phyloP scores from a whole-genome alignment of 345 rosid genomes.

The Lepidium aucheri region DNA sequence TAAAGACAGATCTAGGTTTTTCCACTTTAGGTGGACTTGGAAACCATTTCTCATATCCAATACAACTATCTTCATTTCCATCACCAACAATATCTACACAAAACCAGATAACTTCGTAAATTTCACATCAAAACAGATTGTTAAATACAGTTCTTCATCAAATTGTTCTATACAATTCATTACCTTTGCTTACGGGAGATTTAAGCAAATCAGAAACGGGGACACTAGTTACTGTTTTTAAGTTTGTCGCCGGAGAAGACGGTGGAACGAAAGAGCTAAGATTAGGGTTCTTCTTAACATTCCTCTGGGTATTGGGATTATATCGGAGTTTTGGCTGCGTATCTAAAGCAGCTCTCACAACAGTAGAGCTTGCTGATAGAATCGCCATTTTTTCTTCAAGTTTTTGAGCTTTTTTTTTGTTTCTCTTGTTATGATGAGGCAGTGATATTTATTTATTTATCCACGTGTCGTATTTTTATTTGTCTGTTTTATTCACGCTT shows the following conservation, averaged over 20 bases:
- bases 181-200: conserved; percentile 46
- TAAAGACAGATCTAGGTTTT: conserved; percentile 30
- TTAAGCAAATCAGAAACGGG: conserved; percentile 57
- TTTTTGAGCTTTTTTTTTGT: background rate
- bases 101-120: background rate
- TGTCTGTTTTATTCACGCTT: background rate
- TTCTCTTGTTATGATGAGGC: background rate
- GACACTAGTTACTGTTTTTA: conserved; percentile 17
- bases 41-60: conserved; percentile 32
- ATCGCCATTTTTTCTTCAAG: conserved; percentile 30
- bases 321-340: conserved; percentile 52
- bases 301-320: conserved; percentile 70
- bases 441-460: conserved; percentile 1
- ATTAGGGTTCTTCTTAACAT: conserved; percentile 25
- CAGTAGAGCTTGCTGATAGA: conserved; percentile 27
- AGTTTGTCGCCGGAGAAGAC: conserved; percentile 19
- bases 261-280: conserved; percentile 21
- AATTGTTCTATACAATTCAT: background rate
- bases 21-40: conserved; percentile 31
- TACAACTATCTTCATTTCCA: background rate
- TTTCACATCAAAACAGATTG: background rate
- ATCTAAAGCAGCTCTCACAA: conserved; percentile 63
- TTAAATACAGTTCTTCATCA: background rate
- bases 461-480: conserved; percentile 3
- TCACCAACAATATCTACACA: background rate